A percentile compares a stretch with the other conserved stretches of the same genome.
phyloP scores from a whole-genome alignment of 805 yeast genomes.

The Cyberlindnera japonica region DNA sequence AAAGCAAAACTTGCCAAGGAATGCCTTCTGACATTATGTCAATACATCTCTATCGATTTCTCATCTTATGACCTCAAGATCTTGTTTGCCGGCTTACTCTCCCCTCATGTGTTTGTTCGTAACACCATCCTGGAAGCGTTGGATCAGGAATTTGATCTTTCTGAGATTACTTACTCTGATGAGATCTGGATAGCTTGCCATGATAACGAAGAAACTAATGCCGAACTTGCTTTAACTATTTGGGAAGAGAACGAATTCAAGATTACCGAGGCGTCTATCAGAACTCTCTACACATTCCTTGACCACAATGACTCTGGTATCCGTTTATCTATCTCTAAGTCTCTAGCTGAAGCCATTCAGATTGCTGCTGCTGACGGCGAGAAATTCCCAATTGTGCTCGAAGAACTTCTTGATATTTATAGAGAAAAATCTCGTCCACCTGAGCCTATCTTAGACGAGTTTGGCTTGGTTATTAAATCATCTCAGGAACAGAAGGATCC shows the following conservation, averaged over 20 bases:
- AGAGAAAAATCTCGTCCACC: conserved; percentile 64
- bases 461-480: conserved; percentile 68
- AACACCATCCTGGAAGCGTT: conserved; percentile 75
- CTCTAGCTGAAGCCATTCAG: conserved; percentile 58
- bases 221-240: conserved; percentile 69
- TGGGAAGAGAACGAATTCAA: conserved; percentile 75
- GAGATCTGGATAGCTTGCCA: conserved; percentile 78
- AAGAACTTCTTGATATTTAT: conserved; percentile 52
- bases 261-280: conserved; percentile 43
- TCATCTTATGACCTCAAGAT: conserved; percentile 53
- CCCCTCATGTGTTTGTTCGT: conserved; percentile 69
- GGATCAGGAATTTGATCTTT: conserved; percentile 70
- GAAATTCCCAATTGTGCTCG: conserved; percentile 34
- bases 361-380: conserved; percentile 28
- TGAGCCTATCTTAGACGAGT: conserved; percentile 71
- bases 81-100: conserved; percentile 52
- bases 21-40: conserved; percentile 73
- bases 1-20: conserved; percentile 82
- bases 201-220: conserved; percentile 62
- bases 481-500: conserved; percentile 61
- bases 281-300: conserved; percentile 45
- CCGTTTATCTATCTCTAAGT: conserved; percentile 67
- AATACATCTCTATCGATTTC: conserved; percentile 64
- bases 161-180: conserved; percentile 45
- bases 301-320: conserved; percentile 59